Base-by-base conservation (phyloP, 768 basidiomycete genomes). In the Kwoniella europaea region DNA sequence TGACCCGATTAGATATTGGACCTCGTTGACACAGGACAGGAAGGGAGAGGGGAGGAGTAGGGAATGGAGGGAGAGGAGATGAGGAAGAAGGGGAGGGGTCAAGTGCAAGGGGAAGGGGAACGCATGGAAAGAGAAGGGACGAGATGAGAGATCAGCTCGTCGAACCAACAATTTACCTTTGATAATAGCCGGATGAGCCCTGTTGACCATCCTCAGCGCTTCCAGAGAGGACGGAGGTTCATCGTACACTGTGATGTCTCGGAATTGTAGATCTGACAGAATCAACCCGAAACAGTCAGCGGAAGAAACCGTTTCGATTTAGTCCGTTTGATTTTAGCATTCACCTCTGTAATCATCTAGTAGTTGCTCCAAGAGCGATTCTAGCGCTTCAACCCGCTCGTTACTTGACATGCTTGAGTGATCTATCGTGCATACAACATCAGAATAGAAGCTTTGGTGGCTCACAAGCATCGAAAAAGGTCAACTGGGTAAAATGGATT, bases 171-270 rank as follows among this genome's bases (percentile, higher is more conserved):
- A 62, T 76, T 50, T 55, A 78, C 92, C 89, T 86, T 88, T 88
- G 65, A 94, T 90, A 9, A 93, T 77, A 16, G 90, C 90, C 3
- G 92, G 92, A 68, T 92, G 86, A 13, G 89, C 88, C 57, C 91
- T 85, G 72, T 89, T 88, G 5, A 90, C 87, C 18, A 92, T 83
- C 62, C 89, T 85, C 50, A 89, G 85, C 75, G 93, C 92, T 78
- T 92, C 88, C 22, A 92, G 76, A 6, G 91, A 82, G 0, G 88
- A 87, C 27, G 92, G 92, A 15, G 89, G 87, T 13, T 75, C 68
- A 43, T 88, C 84, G 9, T 91, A 59, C 6, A 46, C 66, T 52
- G 54, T 61, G 2, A 68, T 54, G 53, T 54, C 35, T 13, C 66
- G 64, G 6, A 66, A 16, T 24, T 72, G 71, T 5, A 77, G 50